These are phyloP conservation scores for Linnemannia elongata DNA, from an alignment of 192 early-diverging fungal genomes.

Conservation along the genomic window DNA sequence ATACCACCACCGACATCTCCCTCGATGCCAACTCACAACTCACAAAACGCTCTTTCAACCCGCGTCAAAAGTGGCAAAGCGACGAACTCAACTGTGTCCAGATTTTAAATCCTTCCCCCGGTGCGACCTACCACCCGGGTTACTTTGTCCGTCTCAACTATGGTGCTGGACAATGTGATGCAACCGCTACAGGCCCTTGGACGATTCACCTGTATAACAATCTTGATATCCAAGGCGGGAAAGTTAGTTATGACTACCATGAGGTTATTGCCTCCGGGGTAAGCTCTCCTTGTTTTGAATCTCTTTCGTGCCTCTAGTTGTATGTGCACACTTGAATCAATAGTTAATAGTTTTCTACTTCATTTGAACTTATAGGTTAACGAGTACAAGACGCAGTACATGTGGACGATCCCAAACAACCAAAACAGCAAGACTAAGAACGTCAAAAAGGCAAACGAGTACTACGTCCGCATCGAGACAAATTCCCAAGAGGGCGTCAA, in stretches of 20 bases:
- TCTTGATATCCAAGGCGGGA: conserved; percentile 23
- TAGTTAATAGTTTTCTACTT: not conserved
- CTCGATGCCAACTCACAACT: not conserved
- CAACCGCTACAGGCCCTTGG: conserved; percentile 19
- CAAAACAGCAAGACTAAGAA: conserved; percentile 10
- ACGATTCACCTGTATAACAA: conserved; percentile 46
- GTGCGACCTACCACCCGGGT: conserved; percentile 30
- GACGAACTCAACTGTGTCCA: conserved; percentile 43
- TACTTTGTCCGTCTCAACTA: conserved; percentile 37
- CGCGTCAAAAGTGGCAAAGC: conserved; percentile 38
- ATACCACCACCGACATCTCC: not conserved
- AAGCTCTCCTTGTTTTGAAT: not conserved
- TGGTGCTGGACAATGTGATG: conserved; percentile 24
- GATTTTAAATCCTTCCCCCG: conserved; percentile 36
- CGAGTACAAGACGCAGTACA: conserved; percentile 16
- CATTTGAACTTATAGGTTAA: conserved; percentile 8
- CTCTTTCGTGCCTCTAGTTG: not conserved
- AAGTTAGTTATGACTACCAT: conserved; percentile 30
- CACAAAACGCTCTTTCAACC: conserved; percentile 24
- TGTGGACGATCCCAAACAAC: conserved; percentile 35
- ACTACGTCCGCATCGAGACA: conserved; percentile 46
- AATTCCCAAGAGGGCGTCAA: conserved; percentile 16
- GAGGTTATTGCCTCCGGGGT: conserved; percentile 44
- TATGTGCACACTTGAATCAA: not conserved
- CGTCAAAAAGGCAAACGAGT: conserved; percentile 22